Evolutionary conservation across 1,139 yeast species (phyloP).

Genomic region (Debaryomyces coudertii): DNA sequence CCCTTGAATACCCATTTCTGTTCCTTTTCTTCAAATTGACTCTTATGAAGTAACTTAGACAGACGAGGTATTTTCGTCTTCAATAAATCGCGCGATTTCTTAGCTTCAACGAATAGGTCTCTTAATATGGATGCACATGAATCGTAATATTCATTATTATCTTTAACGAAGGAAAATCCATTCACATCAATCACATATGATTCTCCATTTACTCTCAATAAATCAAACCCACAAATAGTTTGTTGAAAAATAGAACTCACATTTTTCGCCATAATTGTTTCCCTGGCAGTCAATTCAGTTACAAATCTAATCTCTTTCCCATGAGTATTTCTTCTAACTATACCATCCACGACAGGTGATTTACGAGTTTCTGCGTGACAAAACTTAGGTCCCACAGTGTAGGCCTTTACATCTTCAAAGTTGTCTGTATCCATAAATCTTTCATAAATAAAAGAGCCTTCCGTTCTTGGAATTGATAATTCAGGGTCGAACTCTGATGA

Average conservation of each 20-base stretch:
- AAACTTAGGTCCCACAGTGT: conserved; percentile 87
- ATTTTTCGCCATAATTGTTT: conserved; percentile 75
- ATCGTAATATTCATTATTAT: conserved; percentile 84
- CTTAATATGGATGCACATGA: conserved; percentile 78
- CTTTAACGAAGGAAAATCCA: conserved; percentile 97
- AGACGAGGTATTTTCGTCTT: conserved; percentile 44
- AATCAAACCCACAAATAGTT: conserved; percentile 97
- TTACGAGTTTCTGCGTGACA: conserved; percentile 99
- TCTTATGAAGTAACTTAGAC: conserved; percentile 40
- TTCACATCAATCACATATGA: conserved; percentile 96
- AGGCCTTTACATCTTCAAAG: conserved; percentile 97
- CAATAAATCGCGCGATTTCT: conserved; percentile 45
- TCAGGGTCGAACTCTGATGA: conserved; percentile 94
- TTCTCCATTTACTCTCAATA: conserved; percentile 83
- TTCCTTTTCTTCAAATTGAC: conserved; percentile 71
- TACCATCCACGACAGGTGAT: conserved; percentile 98
- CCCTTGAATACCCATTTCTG: conserved; percentile 98
- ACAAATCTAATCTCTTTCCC: conserved; percentile 95
- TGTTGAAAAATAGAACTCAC: conserved; percentile 82
- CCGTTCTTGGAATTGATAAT: conserved; percentile 72
- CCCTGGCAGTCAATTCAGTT: conserved; percentile 76
- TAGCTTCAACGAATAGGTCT: conserved; percentile 66
- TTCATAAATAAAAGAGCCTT: conserved; percentile 92
- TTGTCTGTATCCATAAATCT: conserved; percentile 97
- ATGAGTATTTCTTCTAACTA: conserved; percentile 94